These are phyloP conservation scores for Diplocarpon mali DNA, from an alignment of 2,329 filamentous ascomycete genomes.

Conservation along the genomic window DNA sequence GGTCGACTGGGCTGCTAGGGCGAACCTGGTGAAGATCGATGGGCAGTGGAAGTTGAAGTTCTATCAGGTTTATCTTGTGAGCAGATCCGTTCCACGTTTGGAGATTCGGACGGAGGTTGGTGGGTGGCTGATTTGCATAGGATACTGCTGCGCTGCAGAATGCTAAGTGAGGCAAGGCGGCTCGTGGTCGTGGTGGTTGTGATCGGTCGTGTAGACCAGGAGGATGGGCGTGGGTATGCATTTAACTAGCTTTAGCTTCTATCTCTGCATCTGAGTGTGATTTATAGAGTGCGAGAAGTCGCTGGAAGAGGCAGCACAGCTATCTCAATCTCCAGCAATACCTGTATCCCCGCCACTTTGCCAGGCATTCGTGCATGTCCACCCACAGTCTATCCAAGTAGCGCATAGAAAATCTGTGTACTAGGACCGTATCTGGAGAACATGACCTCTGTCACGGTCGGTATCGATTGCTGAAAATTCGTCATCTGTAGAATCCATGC, in stretches of 20 bases:
- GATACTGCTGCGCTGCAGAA: constrained; percentile 18
- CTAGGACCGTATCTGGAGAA: neutral
- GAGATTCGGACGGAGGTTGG: neutral
- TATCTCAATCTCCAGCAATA: no score
- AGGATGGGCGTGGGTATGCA: no score
- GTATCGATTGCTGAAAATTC: neutral
- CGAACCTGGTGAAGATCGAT: constrained; percentile 19
- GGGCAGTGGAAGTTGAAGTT: constrained; percentile 22
- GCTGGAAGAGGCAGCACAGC: no score
- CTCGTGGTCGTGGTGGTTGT: neutral
- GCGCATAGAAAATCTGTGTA: neutral
- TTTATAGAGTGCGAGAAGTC: no score
- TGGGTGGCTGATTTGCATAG: constrained; percentile 3
- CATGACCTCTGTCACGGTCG: neutral
- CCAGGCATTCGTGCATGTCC: neutral
- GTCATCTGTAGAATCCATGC: neutral
- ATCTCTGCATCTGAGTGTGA: no score
- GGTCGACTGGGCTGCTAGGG: constrained; percentile 23
- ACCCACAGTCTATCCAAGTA: neutral
- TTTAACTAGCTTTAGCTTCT: no score
- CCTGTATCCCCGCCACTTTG: no score
- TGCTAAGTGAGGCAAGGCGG: constrained; percentile 10
- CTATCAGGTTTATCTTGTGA: constrained; percentile 25
- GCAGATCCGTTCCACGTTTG: neutral
- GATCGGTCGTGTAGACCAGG: no score